These are phyloP conservation scores for Cucurbita ficifolia DNA, from an alignment of 306 rosid genomes.

Conservation along the genomic window DNA sequence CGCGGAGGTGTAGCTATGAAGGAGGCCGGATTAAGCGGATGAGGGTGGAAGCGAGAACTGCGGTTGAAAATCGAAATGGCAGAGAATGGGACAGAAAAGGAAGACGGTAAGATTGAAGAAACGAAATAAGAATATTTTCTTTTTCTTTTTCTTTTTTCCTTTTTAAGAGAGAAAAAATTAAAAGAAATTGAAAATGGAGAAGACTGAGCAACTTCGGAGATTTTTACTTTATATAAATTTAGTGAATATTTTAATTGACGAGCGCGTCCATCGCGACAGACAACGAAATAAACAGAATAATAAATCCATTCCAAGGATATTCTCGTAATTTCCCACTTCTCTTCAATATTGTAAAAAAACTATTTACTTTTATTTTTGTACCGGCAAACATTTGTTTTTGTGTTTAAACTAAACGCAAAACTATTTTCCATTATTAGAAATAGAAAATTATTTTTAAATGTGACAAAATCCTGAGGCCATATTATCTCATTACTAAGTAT, in stretches of 20 bases:
- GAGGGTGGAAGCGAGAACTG: neutral
- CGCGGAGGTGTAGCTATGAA: neutral
- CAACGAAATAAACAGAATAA: neutral
- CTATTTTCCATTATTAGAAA: too few species aligned
- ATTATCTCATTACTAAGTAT: neutral
- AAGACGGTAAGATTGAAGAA: neutral
- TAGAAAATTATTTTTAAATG: too few species aligned
- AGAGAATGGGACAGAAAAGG: neutral
- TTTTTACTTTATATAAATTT: neutral
- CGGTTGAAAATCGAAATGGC: constrained; percentile 1
- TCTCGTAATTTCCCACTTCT: neutral
- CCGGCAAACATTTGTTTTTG: too few species aligned
- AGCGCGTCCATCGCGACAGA: neutral
- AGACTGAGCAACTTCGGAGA: neutral
- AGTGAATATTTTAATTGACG: neutral
- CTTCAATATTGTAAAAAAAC: too few species aligned
- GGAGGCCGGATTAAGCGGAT: neutral
- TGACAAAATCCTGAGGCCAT: neutral
- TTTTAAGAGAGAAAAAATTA: neutral
- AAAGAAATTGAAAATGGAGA: neutral
- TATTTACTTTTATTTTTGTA: too few species aligned
- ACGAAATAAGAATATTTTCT: neutral
- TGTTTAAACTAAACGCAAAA: too few species aligned
- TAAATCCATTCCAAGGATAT: neutral
- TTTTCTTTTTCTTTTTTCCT: neutral